These are phyloP conservation scores for Quaeritorhiza haematococci DNA, from an alignment of 371 early-diverging fungal species.

Conservation along the genomic window DNA sequence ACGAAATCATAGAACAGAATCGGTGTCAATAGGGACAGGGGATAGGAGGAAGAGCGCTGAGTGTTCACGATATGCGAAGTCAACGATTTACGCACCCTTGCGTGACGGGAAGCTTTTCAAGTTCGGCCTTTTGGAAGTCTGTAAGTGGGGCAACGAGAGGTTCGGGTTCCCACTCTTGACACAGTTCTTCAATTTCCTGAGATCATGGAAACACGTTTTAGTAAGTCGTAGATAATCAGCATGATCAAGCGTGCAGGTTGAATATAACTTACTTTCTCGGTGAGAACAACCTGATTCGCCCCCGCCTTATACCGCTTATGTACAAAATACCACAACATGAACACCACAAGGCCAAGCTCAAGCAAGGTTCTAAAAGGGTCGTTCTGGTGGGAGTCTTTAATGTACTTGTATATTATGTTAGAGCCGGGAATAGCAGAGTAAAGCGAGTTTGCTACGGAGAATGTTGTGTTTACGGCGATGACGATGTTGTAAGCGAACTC, in stretches of 20 bases:
- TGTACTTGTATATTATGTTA: constrained; percentile 69
- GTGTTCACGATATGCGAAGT: constrained; percentile 1
- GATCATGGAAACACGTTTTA: neutral
- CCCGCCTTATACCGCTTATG: constrained; percentile 81
- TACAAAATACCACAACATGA: constrained; percentile 85
- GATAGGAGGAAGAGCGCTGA: neutral
- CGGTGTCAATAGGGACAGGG: neutral
- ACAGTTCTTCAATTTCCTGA: constrained; percentile 89
- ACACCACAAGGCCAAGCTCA: constrained; percentile 80
- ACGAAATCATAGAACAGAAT: too few relatives aligned
- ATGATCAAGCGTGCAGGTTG: too few relatives aligned
- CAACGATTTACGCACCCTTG: constrained; percentile 48
- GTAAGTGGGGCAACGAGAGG: constrained; percentile 80
- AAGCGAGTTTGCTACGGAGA: constrained; percentile 30
- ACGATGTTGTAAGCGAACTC: constrained; percentile 34
- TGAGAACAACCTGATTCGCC: constrained; percentile 71
- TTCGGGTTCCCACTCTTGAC: constrained; percentile 95
- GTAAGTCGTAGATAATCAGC: too few relatives aligned
- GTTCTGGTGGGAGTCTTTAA: constrained; percentile 90
- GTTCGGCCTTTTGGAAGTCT: constrained; percentile 65
- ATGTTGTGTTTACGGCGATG: constrained; percentile 41
- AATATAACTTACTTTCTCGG: constrained; percentile 76
- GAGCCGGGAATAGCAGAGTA: constrained; percentile 68
- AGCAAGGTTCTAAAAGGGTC: constrained; percentile 90
- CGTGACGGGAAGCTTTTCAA: constrained; percentile 75